Conservation (phyloP, 345 rosid species). For the Camelina laxa region DNA sequence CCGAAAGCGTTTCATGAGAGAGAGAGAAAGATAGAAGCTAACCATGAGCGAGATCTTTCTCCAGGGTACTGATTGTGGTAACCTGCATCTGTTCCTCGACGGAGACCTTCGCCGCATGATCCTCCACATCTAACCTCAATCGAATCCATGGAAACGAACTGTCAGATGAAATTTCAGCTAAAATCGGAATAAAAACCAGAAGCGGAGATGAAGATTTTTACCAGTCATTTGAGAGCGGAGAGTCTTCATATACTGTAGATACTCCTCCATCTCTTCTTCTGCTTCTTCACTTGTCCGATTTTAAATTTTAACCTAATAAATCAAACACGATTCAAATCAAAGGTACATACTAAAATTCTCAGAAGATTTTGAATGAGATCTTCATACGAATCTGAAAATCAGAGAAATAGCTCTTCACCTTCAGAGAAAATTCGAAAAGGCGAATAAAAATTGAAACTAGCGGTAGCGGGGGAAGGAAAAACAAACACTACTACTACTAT, state of each 20-base stretch:
- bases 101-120: conserved; percentile 73
- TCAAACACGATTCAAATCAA: neutral
- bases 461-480: neutral
- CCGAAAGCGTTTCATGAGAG: neutral
- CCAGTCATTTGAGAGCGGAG: conserved; percentile 87
- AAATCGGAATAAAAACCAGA: neutral
- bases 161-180: neutral
- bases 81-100: conserved; percentile 70
- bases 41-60: conserved; percentile 65
- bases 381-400: neutral
- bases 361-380: conserved; percentile 22
- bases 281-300: conserved; percentile 25
- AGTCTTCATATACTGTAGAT: conserved; percentile 76
- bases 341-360: neutral
- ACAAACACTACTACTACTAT: too few relatives aligned
- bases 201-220: conserved; percentile 23
- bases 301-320: conserved; percentile 1
- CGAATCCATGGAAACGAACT: conserved; percentile 12
- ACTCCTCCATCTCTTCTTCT: conserved; percentile 71
- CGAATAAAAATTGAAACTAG: neutral
- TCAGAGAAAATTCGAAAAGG: neutral
- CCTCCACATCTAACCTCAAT: conserved; percentile 65
- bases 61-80: conserved; percentile 58
- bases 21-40: neutral
- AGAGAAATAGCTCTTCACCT: conserved; percentile 5